Evolutionary conservation across 768 basidiomycete genomes (phyloP).

Genomic region (Pisolithus marmoratus): DNA sequence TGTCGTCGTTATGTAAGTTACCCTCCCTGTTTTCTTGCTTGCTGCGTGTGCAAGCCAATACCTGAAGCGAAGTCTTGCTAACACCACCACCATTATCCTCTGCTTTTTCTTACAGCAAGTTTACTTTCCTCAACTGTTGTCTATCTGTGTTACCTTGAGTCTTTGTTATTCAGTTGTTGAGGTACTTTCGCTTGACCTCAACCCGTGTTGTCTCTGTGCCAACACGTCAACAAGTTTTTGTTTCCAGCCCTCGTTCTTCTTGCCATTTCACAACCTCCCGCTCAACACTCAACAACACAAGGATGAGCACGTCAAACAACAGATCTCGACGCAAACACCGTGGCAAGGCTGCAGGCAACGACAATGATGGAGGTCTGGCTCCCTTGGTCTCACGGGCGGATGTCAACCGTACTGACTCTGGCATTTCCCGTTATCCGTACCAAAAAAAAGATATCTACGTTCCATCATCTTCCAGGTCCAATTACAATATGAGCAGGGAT

Average conservation of each 20-base stretch:
- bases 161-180: slow-evolving; percentile 23
- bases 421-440: slow-evolving; percentile 37
- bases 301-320: slow-evolving; percentile 34
- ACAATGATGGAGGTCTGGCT: slow-evolving; percentile 36
- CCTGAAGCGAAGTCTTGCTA: slow-evolving; percentile 12
- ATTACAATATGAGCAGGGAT: slow-evolving; percentile 47
- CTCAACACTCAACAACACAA: slow-evolving; percentile 7
- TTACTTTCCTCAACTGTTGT: slow-evolving; percentile 15
- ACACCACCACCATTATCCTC: slow-evolving; percentile 9
- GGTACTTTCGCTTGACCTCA: slow-evolving; percentile 19
- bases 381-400: slow-evolving; percentile 45
- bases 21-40: slow-evolving; percentile 13
- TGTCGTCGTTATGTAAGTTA: slow-evolving; percentile 32
- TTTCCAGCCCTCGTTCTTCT: slow-evolving; percentile 5
- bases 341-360: slow-evolving; percentile 45
- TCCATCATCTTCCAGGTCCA: slow-evolving; percentile 38
- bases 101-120: slow-evolving; percentile 13
- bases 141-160: slow-evolving; percentile 26
- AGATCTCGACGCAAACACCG: slow-evolving; percentile 45
- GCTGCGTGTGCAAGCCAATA: slow-evolving; percentile 15
- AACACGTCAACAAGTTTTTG: slow-evolving; percentile 21
- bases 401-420: slow-evolving; percentile 48
- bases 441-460: slow-evolving; percentile 42
- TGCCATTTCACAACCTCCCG: slow-evolving; percentile 14
- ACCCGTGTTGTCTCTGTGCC: slow-evolving; percentile 21